phyloP scores from a whole-genome alignment of 192 early-diverging fungal species.

The Mortierella antarctica region DNA sequence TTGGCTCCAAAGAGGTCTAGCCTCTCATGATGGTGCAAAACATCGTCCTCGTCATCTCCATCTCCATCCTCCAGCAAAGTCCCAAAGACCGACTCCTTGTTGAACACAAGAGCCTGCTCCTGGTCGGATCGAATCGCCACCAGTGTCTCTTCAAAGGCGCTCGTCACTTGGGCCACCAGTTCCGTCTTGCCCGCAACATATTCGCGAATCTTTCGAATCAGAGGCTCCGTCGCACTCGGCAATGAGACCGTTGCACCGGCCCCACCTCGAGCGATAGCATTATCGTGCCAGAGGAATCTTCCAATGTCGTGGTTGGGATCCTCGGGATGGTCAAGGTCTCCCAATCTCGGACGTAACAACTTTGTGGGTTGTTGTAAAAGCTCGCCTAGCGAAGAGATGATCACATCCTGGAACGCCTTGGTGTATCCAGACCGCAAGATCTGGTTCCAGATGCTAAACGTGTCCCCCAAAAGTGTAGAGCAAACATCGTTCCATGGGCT shows the following conservation, averaged over 20 bases:
- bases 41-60: slow-evolving; percentile 15
- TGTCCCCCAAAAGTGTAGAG: slow-evolving; percentile 27
- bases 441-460: slow-evolving; percentile 58
- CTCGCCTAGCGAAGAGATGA: slow-evolving; percentile 35
- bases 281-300: slow-evolving; percentile 23
- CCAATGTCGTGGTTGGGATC: slow-evolving; percentile 53
- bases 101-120: slow-evolving; percentile 17
- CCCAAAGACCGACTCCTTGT: slow-evolving; percentile 4
- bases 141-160: slow-evolving; percentile 22
- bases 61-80: background rate
- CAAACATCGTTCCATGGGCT: slow-evolving; percentile 47
- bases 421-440: slow-evolving; percentile 56
- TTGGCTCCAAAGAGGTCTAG: slow-evolving; percentile 36
- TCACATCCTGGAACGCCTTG: slow-evolving; percentile 52
- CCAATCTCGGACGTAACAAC: slow-evolving; percentile 43
- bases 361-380: slow-evolving; percentile 56
- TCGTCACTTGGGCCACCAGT: slow-evolving; percentile 19
- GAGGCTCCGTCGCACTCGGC: slow-evolving; percentile 32
- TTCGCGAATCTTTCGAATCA: slow-evolving; percentile 33
- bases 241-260: background rate
- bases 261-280: slow-evolving; percentile 1
- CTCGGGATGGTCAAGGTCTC: slow-evolving; percentile 32
- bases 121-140: slow-evolving; percentile 27
- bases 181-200: slow-evolving; percentile 44
- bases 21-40: background rate